phyloP scores from a whole-genome alignment of 1,139 yeast species.

The Arxiozyma heterogenica region DNA sequence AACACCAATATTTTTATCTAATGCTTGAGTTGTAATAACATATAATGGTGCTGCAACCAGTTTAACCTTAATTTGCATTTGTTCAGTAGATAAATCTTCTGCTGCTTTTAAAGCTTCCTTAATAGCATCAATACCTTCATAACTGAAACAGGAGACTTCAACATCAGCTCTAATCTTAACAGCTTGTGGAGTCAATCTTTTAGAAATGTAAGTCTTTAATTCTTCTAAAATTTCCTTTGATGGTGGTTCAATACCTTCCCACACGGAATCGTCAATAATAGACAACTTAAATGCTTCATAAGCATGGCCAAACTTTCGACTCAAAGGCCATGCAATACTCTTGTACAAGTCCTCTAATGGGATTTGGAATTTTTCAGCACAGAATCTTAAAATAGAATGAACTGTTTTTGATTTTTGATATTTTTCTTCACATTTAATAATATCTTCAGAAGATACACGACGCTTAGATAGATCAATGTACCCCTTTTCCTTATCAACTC shows the following conservation, averaged over 20 bases:
- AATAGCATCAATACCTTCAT: constrained; percentile 97
- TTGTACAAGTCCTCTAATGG: constrained; percentile 79
- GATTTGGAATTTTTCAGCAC: constrained; percentile 91
- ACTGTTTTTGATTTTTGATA: constrained; percentile 96
- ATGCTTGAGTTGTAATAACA: constrained; percentile 85
- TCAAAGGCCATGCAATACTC: constrained; percentile 94
- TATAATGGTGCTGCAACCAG: constrained; percentile 96
- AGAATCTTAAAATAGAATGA: constrained; percentile 92
- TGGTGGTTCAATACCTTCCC: constrained; percentile 70
- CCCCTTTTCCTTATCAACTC: constrained; percentile 98
- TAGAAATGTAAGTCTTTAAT: constrained; percentile 73
- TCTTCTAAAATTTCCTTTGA: constrained; percentile 62
- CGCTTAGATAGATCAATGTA: constrained; percentile 96
- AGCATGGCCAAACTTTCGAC: constrained; percentile 92
- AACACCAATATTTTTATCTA: constrained; percentile 85
- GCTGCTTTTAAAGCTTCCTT: constrained; percentile 82
- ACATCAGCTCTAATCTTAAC: constrained; percentile 96
- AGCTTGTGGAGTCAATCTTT: constrained; percentile 96
- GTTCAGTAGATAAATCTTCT: constrained; percentile 74
- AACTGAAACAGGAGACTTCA: constrained; percentile 92
- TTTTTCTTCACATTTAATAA: constrained; percentile 94
- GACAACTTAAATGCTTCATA: constrained; percentile 96
- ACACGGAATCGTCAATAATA: constrained; percentile 83
- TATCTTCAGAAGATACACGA: constrained; percentile 97
- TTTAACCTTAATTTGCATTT: constrained; percentile 80